Base-by-base conservation (phyloP, 1,284 basidiomycete species). In the Cutaneotrichosporon cavernicola region DNA sequence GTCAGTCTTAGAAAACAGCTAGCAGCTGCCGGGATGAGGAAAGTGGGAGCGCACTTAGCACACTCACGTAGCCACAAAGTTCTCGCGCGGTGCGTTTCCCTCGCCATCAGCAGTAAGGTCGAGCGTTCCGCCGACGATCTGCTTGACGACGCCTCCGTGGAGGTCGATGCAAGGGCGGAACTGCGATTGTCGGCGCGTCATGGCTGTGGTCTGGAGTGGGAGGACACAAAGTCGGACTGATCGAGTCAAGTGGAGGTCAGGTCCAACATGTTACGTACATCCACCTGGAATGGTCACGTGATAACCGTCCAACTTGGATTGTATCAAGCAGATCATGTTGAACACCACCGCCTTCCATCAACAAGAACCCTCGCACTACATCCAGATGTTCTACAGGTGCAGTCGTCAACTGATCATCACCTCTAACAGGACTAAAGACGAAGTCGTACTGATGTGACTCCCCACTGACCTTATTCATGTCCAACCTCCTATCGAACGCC, bases 151-250 rank as follows among this genome's bases (percentile, higher is more conserved):
- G 11, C 94, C 94, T 67, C 89, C 86, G 81, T 99, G 97, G 31
- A 99, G 85, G 80, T 99, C 97, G 73, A 99, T 98, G 80, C 97
- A 99, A 13, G 97, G 97, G 62, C 90, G 86, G 82, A 99, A 99
- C 57, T 85, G 77, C 10, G 79, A 80, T 47, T 70, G 73, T 53
- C 72, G 55, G 50, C 74, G 66, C 5, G 55, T 38, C 13, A 34
- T 11, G 4, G 51, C 40, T 36, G 52, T 53, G 38, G 36, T 31
- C 16, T 30, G 16, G 36, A 26, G 22, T 22, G 36, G 22, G 53
- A 21, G 32, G 53, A 38, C 36, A 22, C 1, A 22, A 34, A 53
- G 51, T 53, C 31, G 2, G 34, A 13, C 21, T 11, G 49, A 51
- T 26, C 21, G 14, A 51, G 49, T 51, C 32, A 31, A 40, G 53